Percentiles rank a stretch among this genome's conserved stretches.
phyloP scores from a whole-genome alignment of 2,329 filamentous ascomycete genomes.

The Helicocarpus griseus region DNA sequence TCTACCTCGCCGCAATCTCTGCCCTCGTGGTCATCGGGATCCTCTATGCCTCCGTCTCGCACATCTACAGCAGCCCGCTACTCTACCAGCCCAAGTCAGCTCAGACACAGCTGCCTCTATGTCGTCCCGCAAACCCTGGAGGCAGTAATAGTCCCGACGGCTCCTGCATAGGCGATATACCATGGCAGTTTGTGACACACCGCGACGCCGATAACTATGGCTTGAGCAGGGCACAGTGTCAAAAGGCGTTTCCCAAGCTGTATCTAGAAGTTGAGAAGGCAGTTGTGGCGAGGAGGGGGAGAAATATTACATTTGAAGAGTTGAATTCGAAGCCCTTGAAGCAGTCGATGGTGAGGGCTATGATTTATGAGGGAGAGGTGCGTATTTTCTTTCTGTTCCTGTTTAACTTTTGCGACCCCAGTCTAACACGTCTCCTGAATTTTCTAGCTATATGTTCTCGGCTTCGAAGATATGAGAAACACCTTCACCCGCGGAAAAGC shows the following conservation, averaged over 20 bases:
- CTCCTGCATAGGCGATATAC: neutral
- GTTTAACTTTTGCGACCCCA: neutral
- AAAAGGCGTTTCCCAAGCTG: conserved; percentile 32
- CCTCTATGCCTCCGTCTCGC: neutral
- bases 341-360: conserved; percentile 29
- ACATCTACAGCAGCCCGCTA: neutral
- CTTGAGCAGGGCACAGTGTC: conserved; percentile 27
- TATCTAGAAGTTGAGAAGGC: conserved; percentile 29
- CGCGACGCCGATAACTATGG: conserved; percentile 30
- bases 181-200: conserved; percentile 25
- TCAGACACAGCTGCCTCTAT: neutral
- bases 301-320: conserved; percentile 25
- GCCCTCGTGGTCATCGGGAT: conserved; percentile 6
- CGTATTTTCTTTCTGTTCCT: conserved; percentile 8
- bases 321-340: conserved; percentile 23
- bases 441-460: conserved; percentile 27
- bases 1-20: neutral
- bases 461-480: conserved; percentile 24
- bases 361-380: conserved; percentile 29
- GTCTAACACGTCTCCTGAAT: neutral
- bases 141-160: neutral
- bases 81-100: neutral
- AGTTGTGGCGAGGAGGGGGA: conserved; percentile 14
- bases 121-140: neutral
- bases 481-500: conserved; percentile 31